Conservation (phyloP, 495 filamentous ascomycete genomes). For the Neurospora tetrasperma region DNA sequence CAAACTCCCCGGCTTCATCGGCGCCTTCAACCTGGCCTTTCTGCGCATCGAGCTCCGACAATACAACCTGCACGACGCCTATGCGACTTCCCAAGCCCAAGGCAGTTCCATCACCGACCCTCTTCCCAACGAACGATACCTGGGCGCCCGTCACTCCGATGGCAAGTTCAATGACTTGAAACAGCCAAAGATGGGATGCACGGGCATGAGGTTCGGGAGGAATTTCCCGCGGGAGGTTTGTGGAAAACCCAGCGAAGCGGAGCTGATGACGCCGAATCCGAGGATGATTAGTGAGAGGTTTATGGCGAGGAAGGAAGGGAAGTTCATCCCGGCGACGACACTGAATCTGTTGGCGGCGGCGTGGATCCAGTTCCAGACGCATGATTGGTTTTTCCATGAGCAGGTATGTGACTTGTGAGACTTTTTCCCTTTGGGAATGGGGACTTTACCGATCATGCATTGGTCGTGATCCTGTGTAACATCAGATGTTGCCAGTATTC, state of each 20-base stretch:
- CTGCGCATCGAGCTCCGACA: constrained; percentile 29
- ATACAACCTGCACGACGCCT: constrained; percentile 31
- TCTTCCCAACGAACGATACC: constrained; percentile 17
- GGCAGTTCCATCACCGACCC: constrained; percentile 16
- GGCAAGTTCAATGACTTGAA: constrained; percentile 31
- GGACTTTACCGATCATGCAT: not conserved
- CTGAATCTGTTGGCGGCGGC: constrained; percentile 36
- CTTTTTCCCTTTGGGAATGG: not conserved
- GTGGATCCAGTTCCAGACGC: constrained; percentile 39
- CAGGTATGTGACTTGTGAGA: constrained; percentile 7
- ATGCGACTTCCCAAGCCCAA: not conserved
- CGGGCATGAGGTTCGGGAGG: constrained; percentile 32
- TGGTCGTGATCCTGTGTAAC: not conserved
- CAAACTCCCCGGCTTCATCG: constrained; percentile 27
- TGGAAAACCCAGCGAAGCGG: constrained; percentile 23
- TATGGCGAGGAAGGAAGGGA: constrained; percentile 18
- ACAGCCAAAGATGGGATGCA: constrained; percentile 32
- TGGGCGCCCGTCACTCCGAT: constrained; percentile 28
- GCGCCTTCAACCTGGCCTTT: constrained; percentile 28
- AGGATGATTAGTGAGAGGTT: constrained; percentile 27
- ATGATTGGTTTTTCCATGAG: constrained; percentile 32
- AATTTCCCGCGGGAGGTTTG: constrained; percentile 27
- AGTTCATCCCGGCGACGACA: constrained; percentile 32
- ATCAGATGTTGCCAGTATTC: not conserved
- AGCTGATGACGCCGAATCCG: constrained; percentile 33